These are phyloP conservation scores for Aspergillus neoniger DNA, from an alignment of 2,329 filamentous ascomycete genomes.

Conservation along the genomic window DNA sequence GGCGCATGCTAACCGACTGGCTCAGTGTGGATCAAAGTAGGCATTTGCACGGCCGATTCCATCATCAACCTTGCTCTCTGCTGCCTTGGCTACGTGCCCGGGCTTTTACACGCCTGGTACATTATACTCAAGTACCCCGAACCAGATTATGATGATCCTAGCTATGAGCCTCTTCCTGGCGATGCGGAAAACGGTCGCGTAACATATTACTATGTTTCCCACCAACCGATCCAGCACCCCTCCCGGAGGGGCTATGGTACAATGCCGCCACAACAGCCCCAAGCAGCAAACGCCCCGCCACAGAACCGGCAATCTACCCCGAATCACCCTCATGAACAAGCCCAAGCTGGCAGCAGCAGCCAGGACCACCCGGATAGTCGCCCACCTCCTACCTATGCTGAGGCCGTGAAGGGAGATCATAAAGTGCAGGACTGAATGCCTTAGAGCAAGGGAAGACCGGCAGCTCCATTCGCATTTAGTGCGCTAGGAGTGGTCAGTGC, in stretches of 20 bases:
- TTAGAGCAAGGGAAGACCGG: not conserved
- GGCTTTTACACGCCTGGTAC: slow-evolving; percentile 95
- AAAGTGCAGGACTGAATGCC: slow-evolving; percentile 73
- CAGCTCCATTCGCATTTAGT: not conserved
- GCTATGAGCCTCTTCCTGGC: slow-evolving; percentile 64
- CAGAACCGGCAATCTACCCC: slow-evolving; percentile 20
- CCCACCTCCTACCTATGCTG: slow-evolving; percentile 80
- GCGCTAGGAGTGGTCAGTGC: not conserved
- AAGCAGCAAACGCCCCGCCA: slow-evolving; percentile 10
- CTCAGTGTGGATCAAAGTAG: slow-evolving; percentile 92
- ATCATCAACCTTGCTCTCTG: slow-evolving; percentile 94
- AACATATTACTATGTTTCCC: slow-evolving; percentile 75
- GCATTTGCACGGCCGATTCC: slow-evolving; percentile 88
- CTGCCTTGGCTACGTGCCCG: slow-evolving; percentile 75
- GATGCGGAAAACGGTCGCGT: slow-evolving; percentile 53
- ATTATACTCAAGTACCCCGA: slow-evolving; percentile 93
- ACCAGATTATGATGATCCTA: slow-evolving; percentile 57
- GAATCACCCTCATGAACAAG: slow-evolving; percentile 26
- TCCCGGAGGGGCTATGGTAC: slow-evolving; percentile 43
- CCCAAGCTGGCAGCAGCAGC: slow-evolving; percentile 35
- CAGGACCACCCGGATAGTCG: slow-evolving; percentile 40
- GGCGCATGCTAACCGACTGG: slow-evolving; percentile 33
- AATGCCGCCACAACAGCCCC: slow-evolving; percentile 35
- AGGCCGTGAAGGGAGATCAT: slow-evolving; percentile 85
- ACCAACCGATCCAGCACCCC: slow-evolving; percentile 44